phyloP scores from a whole-genome alignment of 495 filamentous ascomycete species.

The Geoglossum glabrum region DNA sequence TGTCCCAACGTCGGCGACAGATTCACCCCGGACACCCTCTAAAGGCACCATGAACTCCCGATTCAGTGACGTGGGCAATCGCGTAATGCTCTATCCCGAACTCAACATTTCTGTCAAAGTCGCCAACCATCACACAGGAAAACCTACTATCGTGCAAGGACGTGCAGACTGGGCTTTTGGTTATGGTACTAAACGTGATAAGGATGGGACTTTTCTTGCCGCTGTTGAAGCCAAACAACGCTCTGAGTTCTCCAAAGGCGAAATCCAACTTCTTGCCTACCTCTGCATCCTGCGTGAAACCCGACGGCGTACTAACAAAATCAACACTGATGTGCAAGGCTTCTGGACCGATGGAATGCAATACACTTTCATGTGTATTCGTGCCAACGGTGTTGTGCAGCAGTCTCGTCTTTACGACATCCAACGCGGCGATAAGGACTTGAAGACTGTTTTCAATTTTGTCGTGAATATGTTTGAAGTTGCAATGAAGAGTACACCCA shows the following conservation, averaged over 20 bases:
- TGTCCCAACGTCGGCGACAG: neutral
- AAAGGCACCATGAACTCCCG: neutral
- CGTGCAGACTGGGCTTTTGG: neutral
- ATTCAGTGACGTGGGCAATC: neutral
- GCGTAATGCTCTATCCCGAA: neutral
- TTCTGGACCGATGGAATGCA: neutral
- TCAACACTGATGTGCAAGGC: neutral
- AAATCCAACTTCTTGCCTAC: neutral
- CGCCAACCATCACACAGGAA: neutral
- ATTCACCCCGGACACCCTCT: neutral
- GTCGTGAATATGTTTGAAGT: neutral
- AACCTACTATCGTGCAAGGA: neutral
- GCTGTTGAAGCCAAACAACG: neutral
- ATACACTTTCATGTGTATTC: neutral
- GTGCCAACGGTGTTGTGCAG: neutral
- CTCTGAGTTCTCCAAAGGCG: neutral
- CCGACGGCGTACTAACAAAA: neutral
- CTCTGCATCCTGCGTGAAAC: neutral
- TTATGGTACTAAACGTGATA: neutral
- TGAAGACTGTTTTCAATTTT: neutral
- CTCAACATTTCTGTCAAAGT: neutral
- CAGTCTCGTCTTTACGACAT: neutral
- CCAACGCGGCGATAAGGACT: neutral
- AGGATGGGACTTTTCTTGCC: neutral
- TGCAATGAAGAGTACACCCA: neutral